Base-by-base conservation (phyloP, 2,329 filamentous ascomycete species). In the Boeremia exigua region DNA sequence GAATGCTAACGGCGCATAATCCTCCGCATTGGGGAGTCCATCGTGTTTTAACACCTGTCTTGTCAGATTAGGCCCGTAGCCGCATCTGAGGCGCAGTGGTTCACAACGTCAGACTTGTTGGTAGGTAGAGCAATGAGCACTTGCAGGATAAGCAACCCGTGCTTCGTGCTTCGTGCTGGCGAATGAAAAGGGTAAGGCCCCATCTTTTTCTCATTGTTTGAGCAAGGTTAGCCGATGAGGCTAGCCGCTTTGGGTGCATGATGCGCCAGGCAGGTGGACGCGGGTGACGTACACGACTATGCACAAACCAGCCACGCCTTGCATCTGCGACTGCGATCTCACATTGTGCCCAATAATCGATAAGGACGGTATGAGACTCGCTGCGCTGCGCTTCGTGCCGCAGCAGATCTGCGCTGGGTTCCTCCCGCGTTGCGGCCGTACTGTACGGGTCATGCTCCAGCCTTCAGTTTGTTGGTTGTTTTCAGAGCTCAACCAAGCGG, bases 1-100 rank as follows among this genome's bases (percentile, higher is more conserved):
- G 7, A 36, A 28, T 17, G 29, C 30, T 42, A 34, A 39, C 51
- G 56, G 62, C 62, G 62, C 64, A 60, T 19, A 66, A 62, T 66
- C 32, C 30, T 58, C 63, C 59, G 40, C 48, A 60, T 63, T 52
- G 36, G 57, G 61, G 54, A 47, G 25, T 14, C 29, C 34, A 34
- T 45, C 30, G 29, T 23, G 8, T 32, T 50, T 56, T 36, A 50
- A 56, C 14, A 8, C 28, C 15, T 34, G 28, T 27, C n/a, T 39
- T 34, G 28, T 27, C n/a, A 33, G 25, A 32, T 8, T 6, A 36
- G 23, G 9, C 45, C 39, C 14, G 15, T 17, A 12, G 23, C 10
- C 2, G n/a, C 17, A n/a, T 14, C 30, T 39, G 7, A 54, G 44
- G 39, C 30, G 3, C 40, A 19, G 36, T n/a, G 11, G 19, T 15